phyloP scores from a whole-genome alignment of 129 eudicot genomes.

The Gnaphalium uliginosum region DNA sequence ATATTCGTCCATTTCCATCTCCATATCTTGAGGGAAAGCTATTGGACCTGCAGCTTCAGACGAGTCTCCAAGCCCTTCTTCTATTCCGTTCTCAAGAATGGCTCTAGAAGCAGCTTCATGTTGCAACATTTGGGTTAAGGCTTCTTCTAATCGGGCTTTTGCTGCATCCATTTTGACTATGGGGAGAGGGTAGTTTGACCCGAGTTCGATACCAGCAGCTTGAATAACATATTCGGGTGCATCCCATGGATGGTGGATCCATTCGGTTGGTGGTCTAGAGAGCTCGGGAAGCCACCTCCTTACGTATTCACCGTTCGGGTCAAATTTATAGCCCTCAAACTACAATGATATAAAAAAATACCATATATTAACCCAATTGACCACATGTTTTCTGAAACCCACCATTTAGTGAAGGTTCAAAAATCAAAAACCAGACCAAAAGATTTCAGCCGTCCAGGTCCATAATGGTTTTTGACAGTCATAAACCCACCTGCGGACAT shows the following conservation, averaged over 20 bases:
- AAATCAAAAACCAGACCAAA: too few species aligned
- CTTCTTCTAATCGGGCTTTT: conserved; percentile 67
- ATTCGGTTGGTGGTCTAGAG: conserved; percentile 82
- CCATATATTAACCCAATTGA: too few species aligned
- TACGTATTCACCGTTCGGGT: conserved; percentile 93
- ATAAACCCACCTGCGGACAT: too few species aligned
- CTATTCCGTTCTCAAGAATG: conserved; percentile 69
- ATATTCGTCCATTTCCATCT: conserved; percentile 66
- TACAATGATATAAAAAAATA: conserved; percentile 18
- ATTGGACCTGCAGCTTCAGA: conserved; percentile 58
- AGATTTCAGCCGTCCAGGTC: too few species aligned
- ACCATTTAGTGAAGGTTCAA: too few species aligned
- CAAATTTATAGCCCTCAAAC: conserved; percentile 90
- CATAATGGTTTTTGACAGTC: too few species aligned
- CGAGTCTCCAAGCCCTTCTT: conserved; percentile 94
- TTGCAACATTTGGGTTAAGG: conserved; percentile 79
- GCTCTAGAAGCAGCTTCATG: conserved; percentile 81
- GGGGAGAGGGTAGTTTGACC: conserved; percentile 89
- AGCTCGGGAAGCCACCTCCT: conserved; percentile 98
- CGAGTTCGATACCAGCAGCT: conserved; percentile 94
- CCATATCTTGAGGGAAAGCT: conserved; percentile 77
- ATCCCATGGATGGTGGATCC: conserved; percentile 99
- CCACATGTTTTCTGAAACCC: too few species aligned
- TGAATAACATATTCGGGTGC: conserved; percentile 89
- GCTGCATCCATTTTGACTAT: conserved; percentile 73